Evolutionary conservation across 169 alveolate species (phyloP).

Genomic region (Theileria orientalis): DNA sequence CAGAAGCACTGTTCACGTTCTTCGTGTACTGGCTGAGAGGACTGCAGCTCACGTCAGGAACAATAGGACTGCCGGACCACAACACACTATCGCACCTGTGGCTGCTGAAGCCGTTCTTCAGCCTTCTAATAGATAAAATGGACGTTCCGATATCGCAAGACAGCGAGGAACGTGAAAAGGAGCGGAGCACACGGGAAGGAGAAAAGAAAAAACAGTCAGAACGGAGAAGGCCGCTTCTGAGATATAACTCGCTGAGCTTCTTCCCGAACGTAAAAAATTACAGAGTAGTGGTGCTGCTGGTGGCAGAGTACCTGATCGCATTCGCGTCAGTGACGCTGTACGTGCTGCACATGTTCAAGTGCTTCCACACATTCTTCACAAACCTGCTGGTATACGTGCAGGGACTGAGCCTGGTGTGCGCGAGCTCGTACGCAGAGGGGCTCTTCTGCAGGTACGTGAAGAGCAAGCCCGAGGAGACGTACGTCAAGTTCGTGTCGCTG

Average conservation of each 20-base stretch:
- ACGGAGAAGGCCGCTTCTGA: background rate
- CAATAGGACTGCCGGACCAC: background rate
- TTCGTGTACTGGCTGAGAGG: slow-evolving; percentile 43
- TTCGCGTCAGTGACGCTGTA: slow-evolving; percentile 12
- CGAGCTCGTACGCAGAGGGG: slow-evolving; percentile 53
- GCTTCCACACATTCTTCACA: background rate
- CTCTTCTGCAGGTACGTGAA: slow-evolving; percentile 49
- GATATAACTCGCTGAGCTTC: background rate
- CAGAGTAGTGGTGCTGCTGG: slow-evolving; percentile 8
- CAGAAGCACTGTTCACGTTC: slow-evolving; percentile 46
- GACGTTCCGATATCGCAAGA: background rate
- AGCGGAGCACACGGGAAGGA: background rate
- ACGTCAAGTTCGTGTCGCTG: slow-evolving; percentile 38
- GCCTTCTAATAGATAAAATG: background rate
- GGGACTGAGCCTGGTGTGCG: slow-evolving; percentile 11
- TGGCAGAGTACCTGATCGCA: slow-evolving; percentile 15
- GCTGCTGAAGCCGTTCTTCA: slow-evolving; percentile 51
- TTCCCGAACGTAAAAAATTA: background rate
- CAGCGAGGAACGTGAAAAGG: background rate
- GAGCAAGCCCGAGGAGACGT: slow-evolving; percentile 22
- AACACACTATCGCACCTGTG: slow-evolving; percentile 40
- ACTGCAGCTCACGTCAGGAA: slow-evolving; percentile 13
- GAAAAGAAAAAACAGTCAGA: background rate
- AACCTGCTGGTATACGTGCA: background rate
- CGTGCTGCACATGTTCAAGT: background rate